Evolutionary conservation across 164 flowering plant species (phyloP).

Genomic region (Piper longum): DNA sequence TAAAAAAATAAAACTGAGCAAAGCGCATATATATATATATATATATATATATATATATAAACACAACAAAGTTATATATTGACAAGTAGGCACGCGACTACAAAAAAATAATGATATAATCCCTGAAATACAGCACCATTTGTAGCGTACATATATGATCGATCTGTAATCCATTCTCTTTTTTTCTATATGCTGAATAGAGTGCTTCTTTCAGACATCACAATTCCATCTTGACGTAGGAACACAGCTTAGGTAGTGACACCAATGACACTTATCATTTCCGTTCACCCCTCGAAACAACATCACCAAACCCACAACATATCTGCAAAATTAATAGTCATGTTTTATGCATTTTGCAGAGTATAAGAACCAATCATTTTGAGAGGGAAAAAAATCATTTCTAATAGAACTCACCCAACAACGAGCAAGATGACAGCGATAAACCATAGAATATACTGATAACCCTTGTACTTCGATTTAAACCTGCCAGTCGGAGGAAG

Average conservation of each 20-base stretch:
- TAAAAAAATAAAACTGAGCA: no score
- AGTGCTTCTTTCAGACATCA: background rate
- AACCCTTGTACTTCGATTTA: conserved; percentile 42
- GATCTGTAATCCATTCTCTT: background rate
- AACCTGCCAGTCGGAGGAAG: conserved; percentile 27
- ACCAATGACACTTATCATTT: no score
- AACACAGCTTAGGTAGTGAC: no score
- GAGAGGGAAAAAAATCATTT: no score
- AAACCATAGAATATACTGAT: conserved; percentile 35
- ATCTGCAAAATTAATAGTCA: background rate
- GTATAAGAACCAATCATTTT: no score
- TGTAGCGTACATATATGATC: background rate
- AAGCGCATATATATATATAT: no score
- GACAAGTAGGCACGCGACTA: background rate
- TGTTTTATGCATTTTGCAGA: no score
- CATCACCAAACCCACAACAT: no score
- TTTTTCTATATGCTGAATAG: background rate
- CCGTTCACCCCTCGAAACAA: no score
- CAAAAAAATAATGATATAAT: background rate
- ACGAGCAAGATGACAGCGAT: conserved; percentile 19
- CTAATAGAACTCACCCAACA: conserved; percentile 18
- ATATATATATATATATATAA: no score
- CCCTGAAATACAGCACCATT: background rate
- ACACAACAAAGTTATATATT: no score
- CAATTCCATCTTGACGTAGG: no score